Percentiles rank a stretch among this genome's conserved stretches.
These are phyloP conservation scores for Aureobasidium mangrovei DNA, from an alignment of 2,329 filamentous ascomycete species.

Conservation along the genomic window DNA sequence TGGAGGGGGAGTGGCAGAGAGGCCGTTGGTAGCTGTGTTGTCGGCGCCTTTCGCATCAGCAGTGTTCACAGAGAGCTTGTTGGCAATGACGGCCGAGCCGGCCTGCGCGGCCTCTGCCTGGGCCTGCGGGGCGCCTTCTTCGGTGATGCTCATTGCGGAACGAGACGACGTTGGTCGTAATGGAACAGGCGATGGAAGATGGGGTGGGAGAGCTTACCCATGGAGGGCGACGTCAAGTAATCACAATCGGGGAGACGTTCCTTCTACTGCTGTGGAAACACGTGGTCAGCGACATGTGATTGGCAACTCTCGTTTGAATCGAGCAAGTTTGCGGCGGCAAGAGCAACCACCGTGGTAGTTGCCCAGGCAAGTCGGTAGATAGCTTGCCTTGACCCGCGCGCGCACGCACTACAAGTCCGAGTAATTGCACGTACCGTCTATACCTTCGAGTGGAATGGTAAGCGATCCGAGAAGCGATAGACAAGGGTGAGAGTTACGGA, in stretches of 20 bases:
- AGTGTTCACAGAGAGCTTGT: constrained; percentile 9
- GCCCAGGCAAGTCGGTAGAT: neutral
- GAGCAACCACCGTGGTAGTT: neutral
- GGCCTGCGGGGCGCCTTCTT: constrained; percentile 4
- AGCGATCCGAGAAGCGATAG: constrained; percentile 9
- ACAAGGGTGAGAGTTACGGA: constrained; percentile 5
- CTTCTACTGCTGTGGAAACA: constrained; percentile 9
- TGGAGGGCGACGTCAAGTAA: neutral
- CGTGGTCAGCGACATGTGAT: constrained; percentile 9
- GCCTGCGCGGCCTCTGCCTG: neutral
- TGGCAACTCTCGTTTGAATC: neutral
- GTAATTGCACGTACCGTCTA: neutral
- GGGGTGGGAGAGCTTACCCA: constrained; percentile 14
- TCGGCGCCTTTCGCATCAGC: constrained; percentile 16
- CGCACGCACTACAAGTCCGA: neutral
- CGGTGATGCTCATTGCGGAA: constrained; percentile 8
- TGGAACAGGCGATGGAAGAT: constrained; percentile 5
- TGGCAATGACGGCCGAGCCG: neutral
- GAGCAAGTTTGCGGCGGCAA: constrained; percentile 12
- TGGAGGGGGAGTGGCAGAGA: constrained; percentile 32
- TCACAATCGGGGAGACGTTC: constrained; percentile 1
- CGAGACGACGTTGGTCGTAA: neutral
- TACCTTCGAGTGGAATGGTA: neutral
- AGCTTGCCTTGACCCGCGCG: neutral
- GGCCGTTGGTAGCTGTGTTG: constrained; percentile 38